Evolutionary conservation across 139 green algal species (phyloP).

Genomic region (Auxenochlorella protothecoides): DNA sequence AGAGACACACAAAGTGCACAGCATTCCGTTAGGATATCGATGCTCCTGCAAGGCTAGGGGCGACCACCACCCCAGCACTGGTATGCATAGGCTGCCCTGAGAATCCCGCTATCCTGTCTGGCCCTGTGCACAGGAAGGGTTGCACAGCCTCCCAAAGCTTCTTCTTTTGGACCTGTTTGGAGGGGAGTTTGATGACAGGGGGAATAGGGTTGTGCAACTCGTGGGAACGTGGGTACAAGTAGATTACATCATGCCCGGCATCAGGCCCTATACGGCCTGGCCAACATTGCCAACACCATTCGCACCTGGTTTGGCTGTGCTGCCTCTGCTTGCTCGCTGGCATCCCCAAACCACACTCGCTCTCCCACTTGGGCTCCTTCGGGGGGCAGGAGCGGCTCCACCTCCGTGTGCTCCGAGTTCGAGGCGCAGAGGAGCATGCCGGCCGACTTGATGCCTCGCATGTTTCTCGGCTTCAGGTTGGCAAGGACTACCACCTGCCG

Average conservation of each 20-base stretch:
- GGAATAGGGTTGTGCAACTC: neutral
- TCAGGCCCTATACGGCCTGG: neutral
- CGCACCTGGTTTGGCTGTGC: conserved; percentile 31
- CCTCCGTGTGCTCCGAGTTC: conserved; percentile 58
- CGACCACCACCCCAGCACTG: conserved; percentile 40
- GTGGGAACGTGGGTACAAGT: neutral
- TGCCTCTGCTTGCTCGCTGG: conserved; percentile 15
- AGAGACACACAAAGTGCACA: too few relatives aligned
- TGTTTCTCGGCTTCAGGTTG: conserved; percentile 94
- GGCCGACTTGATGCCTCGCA: conserved; percentile 78
- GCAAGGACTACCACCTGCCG: conserved; percentile 70
- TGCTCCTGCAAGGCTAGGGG: conserved; percentile 30
- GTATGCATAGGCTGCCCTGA: conserved; percentile 51
- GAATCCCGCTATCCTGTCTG: conserved; percentile 30
- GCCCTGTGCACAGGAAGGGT: conserved; percentile 48
- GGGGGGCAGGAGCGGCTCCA: conserved; percentile 70
- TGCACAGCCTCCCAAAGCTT: conserved; percentile 70
- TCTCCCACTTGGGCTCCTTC: conserved; percentile 65
- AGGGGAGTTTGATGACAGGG: neutral
- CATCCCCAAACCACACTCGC: conserved; percentile 49
- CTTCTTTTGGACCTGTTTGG: conserved; percentile 67
- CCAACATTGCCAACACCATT: too few relatives aligned
- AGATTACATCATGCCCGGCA: neutral
- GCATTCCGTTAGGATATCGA: conserved; percentile 41
- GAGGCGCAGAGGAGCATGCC: conserved; percentile 87